These are phyloP conservation scores for Cryoendolithus antarcticus DNA, from an alignment of 2,329 filamentous ascomycete species.

Conservation along the genomic window DNA sequence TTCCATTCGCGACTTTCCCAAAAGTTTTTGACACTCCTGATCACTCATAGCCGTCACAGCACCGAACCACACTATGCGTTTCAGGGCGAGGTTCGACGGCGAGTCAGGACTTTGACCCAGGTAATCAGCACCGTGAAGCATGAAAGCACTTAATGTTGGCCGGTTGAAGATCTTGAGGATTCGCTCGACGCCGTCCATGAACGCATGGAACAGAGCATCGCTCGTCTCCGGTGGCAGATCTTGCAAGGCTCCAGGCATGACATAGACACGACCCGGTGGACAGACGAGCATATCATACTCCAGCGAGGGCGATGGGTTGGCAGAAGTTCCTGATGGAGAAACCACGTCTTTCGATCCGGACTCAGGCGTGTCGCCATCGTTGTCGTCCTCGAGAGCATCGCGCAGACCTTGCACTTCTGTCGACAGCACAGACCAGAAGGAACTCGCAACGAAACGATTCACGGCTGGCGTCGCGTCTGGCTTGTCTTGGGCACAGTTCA, in stretches of 20 bases:
- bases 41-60: slow-evolving; percentile 20
- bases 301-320: background rate
- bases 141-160: slow-evolving; percentile 14
- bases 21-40: slow-evolving; percentile 14
- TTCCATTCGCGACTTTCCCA: slow-evolving; percentile 10
- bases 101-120: slow-evolving; percentile 14
- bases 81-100: slow-evolving; percentile 15
- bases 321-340: background rate
- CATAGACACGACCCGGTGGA: slow-evolving; percentile 18
- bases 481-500: background rate
- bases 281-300: slow-evolving; percentile 21
- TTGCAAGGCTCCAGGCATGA: slow-evolving; percentile 19
- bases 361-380: slow-evolving; percentile 9
- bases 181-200: slow-evolving; percentile 17
- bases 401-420: slow-evolving; percentile 20
- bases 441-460: slow-evolving; percentile 19
- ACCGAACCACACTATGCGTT: slow-evolving; percentile 20
- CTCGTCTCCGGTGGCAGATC: slow-evolving; percentile 13
- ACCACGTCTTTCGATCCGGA: slow-evolving; percentile 1
- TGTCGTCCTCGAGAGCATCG: slow-evolving; percentile 18
- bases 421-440: slow-evolving; percentile 21
- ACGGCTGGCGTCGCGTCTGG: slow-evolving; percentile 1
- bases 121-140: slow-evolving; percentile 14
- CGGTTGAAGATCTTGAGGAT: slow-evolving; percentile 19
- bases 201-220: slow-evolving; percentile 12